Evolutionary conservation across 2,329 filamentous ascomycete species (phyloP).

Genomic region (Colletotrichum somersetense): DNA sequence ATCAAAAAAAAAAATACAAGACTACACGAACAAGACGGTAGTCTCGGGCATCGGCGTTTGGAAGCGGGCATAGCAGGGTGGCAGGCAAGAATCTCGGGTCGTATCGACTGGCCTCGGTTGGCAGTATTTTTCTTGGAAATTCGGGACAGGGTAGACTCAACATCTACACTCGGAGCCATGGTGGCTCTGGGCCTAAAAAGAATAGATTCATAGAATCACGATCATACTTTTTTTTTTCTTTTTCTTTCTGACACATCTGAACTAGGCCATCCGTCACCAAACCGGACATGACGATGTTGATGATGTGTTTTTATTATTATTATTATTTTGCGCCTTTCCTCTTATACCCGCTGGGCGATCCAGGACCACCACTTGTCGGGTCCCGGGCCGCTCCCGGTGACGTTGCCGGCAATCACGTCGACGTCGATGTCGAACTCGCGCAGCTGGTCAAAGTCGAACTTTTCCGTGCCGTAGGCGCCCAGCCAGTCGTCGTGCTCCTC

Average conservation of each 20-base stretch:
- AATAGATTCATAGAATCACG: conserved; percentile 16
- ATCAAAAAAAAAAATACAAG: neutral
- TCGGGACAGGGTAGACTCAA: conserved; percentile 56
- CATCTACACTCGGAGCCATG: conserved; percentile 50
- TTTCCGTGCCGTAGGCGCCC: conserved; percentile 81
- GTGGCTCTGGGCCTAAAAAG: conserved; percentile 14
- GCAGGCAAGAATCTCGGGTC: conserved; percentile 38
- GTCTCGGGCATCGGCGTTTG: conserved; percentile 41
- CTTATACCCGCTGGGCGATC: conserved; percentile 75
- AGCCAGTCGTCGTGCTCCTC: conserved; percentile 88
- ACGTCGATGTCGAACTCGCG: conserved; percentile 85
- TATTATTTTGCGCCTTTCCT: conserved; percentile 31
- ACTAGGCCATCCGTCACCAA: neutral
- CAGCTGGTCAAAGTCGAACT: conserved; percentile 86
- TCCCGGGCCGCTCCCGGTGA: conserved; percentile 73
- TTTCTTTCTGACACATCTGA: neutral
- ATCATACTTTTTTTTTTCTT: neutral
- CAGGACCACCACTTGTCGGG: conserved; percentile 91
- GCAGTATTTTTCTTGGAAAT: conserved; percentile 30
- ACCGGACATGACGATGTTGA: neutral
- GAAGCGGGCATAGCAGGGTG: conserved; percentile 36
- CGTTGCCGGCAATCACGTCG: conserved; percentile 81
- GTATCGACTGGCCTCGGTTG: conserved; percentile 42
- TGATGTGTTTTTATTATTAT: conserved; percentile 9
- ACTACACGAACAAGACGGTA: conserved; percentile 1